These are phyloP conservation scores for Grifola frondosa DNA, from an alignment of 1,284 basidiomycete species.

Conservation along the genomic window DNA sequence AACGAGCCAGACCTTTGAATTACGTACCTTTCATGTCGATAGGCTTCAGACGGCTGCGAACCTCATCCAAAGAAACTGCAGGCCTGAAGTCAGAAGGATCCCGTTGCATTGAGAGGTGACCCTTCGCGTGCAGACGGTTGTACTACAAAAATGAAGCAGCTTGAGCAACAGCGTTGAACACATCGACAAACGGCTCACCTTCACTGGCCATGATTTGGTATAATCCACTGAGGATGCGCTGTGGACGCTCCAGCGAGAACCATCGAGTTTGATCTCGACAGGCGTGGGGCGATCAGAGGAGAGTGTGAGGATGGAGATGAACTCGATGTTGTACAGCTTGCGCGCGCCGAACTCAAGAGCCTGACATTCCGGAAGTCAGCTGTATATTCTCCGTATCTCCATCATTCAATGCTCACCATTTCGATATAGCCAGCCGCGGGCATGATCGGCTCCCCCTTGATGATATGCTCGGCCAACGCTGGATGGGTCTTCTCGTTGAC, in stretches of 20 bases:
- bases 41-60: constrained; percentile 12
- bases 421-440: constrained; percentile 45
- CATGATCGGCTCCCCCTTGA: constrained; percentile 42
- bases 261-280: constrained; percentile 29
- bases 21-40: constrained; percentile 3
- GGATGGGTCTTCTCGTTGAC: constrained; percentile 38
- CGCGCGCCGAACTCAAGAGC: constrained; percentile 27
- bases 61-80: constrained; percentile 15
- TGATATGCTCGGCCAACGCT: constrained; percentile 39
- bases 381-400: background rate
- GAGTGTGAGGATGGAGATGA: constrained; percentile 26
- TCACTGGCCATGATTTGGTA: constrained; percentile 1
- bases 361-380: background rate
- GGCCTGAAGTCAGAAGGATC: constrained; percentile 2
- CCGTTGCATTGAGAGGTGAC: constrained; percentile 29
- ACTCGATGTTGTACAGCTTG: constrained; percentile 24
- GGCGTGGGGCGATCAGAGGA: constrained; percentile 30
- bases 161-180: constrained; percentile 1
- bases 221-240: constrained; percentile 5
- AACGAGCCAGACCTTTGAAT: background rate
- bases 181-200: constrained; percentile 2
- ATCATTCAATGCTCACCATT: constrained; percentile 32
- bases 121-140: constrained; percentile 33
- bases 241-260: constrained; percentile 31
- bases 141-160: constrained; percentile 7